Evolutionary conservation across 169 alveolate genomes (phyloP), one percentile per base, ranked within the genome.

Genomic region (Eimeria tenella): DNA sequence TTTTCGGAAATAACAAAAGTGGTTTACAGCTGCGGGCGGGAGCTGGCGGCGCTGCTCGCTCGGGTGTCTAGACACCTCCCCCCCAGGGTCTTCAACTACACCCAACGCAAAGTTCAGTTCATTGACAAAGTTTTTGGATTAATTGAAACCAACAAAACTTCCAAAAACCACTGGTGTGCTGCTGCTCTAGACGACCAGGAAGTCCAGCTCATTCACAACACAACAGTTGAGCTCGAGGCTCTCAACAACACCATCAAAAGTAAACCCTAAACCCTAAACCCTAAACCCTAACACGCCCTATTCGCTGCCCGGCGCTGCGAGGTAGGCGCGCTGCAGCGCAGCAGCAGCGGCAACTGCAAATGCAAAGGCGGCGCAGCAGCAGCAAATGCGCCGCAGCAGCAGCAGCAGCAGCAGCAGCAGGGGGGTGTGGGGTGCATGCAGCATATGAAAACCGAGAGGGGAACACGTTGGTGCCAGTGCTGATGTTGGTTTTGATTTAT

Each of bases 21-120:
- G 49, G 70, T 58, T 25, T 86, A 63, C 49, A n/a, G 15, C 53
- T 86, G 93, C 53, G 93, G 93, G 6, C 25, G 63, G 53, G 60
- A 50, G 15, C 63, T 86, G 15, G 60, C 93, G 8, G 70, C 19
- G 52, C 62, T 86, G 56, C 42, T 86, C 6, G 23, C 52, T 23
- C 65, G 93, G 7, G 52, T 86, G 19, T 42, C 31, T 50, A 58
- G 55, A 8, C 19, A 25, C 42, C 50, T 86, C 49, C 68, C 52
- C 6, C 68, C 60, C n/a, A 42, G 5, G 23, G n/a, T 86, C 49
- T 50, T 56, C 56, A 63, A 8, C 25, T 86, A 86, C 68, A 86
- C 83, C 53, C 50, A 58, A 9, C 60, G 25, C 11, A 86, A 86
- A 74, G 25, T 86, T 17, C 15, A 11, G 25, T 10, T 52, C 83